Conservation (phyloP, 768 basidiomycete genomes). For the Sarcodon sp. region DNA sequence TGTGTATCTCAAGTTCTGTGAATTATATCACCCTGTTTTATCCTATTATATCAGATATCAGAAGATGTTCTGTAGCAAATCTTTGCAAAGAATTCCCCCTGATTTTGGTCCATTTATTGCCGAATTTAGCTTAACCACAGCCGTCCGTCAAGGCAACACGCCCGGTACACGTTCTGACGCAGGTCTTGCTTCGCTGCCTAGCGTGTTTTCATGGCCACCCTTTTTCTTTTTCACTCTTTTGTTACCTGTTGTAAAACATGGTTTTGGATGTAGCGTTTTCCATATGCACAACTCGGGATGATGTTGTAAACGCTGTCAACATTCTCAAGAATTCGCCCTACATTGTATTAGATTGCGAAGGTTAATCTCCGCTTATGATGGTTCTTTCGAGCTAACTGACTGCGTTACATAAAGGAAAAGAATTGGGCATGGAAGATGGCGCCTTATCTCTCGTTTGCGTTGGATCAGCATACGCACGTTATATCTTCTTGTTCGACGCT, state of each 20-base stretch:
- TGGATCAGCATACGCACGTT: constrained; percentile 19
- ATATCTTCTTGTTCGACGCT: constrained; percentile 26
- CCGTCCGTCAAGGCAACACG: background rate
- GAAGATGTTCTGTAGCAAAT: too few species aligned
- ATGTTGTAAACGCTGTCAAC: background rate
- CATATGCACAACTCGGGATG: background rate
- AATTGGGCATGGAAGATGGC: constrained; percentile 21
- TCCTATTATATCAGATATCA: too few species aligned
- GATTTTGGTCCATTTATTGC: background rate
- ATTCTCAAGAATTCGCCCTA: background rate
- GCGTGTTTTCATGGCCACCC: background rate
- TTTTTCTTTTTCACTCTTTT: background rate
- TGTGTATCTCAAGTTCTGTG: too few species aligned
- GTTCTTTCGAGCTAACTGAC: background rate
- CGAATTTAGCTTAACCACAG: background rate
- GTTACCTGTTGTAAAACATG: background rate
- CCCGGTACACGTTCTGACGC: too few species aligned
- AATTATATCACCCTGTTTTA: too few species aligned
- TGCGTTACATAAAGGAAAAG: constrained; percentile 9
- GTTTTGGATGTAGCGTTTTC: background rate
- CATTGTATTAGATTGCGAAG: constrained; percentile 29
- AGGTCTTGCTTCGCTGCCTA: too few species aligned
- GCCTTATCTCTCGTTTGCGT: constrained; percentile 25
- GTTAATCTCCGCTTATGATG: background rate
- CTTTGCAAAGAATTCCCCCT: too few species aligned